phyloP scores from a whole-genome alignment of 2,329 filamentous ascomycete genomes.

The Fusarium sp. region DNA sequence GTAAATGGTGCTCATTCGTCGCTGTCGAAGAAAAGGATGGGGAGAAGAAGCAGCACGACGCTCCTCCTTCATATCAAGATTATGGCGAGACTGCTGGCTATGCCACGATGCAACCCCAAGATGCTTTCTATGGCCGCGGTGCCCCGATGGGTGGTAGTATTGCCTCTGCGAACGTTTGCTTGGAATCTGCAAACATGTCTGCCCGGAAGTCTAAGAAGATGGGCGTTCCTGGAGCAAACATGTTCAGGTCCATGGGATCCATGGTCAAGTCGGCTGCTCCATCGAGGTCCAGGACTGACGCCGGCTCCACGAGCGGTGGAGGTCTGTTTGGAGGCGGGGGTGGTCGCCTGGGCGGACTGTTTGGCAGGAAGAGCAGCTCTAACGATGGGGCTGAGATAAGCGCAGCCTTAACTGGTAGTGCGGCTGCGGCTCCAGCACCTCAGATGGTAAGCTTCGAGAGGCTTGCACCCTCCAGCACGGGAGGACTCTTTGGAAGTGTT shows the following conservation, averaged over 20 bases:
- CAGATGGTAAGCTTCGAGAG: neutral
- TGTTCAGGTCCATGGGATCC: neutral
- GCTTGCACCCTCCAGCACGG: neutral
- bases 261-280: neutral
- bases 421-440: neutral
- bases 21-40: slow-evolving; percentile 64
- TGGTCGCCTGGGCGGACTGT: neutral
- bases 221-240: neutral
- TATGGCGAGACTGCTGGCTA: neutral
- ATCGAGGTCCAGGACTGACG: neutral
- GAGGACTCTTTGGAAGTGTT: neutral
- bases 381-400: too few species aligned
- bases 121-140: neutral
- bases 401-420: too few species aligned
- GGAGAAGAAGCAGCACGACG: neutral
- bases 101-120: neutral
- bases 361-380: neutral
- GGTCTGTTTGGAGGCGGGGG: neutral
- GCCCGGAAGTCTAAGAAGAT: neutral
- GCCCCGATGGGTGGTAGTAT: neutral
- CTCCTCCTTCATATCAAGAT: neutral
- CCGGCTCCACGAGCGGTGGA: neutral
- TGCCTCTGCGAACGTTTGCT: neutral
- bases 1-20: slow-evolving; percentile 80
- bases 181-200: neutral